phyloP scores from a whole-genome alignment of 2,329 filamentous ascomycete species.

The Basipetospora chlamydospora region DNA sequence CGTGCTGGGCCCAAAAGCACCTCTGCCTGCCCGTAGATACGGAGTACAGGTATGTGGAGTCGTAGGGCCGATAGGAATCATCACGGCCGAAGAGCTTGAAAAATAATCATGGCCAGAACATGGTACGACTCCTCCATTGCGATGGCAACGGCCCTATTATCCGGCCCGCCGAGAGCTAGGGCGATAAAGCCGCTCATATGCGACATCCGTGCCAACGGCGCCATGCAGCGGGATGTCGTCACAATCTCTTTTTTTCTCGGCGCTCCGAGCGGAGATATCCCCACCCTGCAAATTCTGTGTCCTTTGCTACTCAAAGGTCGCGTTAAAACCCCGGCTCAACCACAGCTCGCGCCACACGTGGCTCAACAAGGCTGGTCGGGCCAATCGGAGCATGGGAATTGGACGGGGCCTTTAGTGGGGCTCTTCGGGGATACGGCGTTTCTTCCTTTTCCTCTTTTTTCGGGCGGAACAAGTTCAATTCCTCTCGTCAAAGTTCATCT shows the following conservation, averaged over 20 bases:
- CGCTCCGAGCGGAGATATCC: slow-evolving; percentile 6
- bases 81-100: too few species aligned
- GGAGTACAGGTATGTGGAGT: too few species aligned
- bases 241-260: neutral
- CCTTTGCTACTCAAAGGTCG: neutral
- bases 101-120: neutral
- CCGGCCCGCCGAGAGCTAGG: neutral
- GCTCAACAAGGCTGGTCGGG: neutral
- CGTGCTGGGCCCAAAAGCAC: too few species aligned
- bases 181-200: slow-evolving; percentile 4
- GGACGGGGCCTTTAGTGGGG: too few species aligned
- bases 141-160: too few species aligned
- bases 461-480: neutral
- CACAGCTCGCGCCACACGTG: neutral
- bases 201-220: too few species aligned
- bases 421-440: too few species aligned
- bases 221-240: neutral
- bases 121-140: too few species aligned
- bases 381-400: neutral
- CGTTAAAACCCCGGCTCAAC: neutral
- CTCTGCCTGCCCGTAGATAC: too few species aligned
- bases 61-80: too few species aligned
- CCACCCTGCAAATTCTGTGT: neutral
- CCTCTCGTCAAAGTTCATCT: neutral
- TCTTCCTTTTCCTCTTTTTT: slow-evolving; percentile 5